Evolutionary conservation across 306 rosid species (phyloP).

Genomic region (Purshia tridentata): DNA sequence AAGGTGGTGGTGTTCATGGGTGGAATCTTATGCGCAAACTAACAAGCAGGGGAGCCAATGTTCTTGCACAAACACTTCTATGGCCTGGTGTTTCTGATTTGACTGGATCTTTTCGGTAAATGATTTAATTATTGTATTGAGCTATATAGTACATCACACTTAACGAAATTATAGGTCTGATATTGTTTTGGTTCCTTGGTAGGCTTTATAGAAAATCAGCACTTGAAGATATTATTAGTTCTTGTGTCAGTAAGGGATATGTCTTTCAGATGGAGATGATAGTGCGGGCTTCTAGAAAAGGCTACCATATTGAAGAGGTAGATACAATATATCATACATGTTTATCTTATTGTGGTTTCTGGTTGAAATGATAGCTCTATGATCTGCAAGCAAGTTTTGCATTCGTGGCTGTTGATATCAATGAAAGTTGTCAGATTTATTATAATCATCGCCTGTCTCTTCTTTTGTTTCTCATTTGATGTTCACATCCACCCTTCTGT

Average conservation of each 20-base stretch:
- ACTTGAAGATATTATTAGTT: slow-evolving; percentile 88
- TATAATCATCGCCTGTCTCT: background rate
- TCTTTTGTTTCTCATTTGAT: background rate
- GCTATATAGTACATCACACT: slow-evolving; percentile 20
- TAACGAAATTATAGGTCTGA: slow-evolving; percentile 28
- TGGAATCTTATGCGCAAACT: slow-evolving; percentile 99
- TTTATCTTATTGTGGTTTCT: slow-evolving; percentile 7
- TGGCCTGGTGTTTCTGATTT: slow-evolving; percentile 99
- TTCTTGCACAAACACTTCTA: slow-evolving; percentile 90
- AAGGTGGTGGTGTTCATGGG: slow-evolving; percentile 96
- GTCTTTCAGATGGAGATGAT: slow-evolving; percentile 99
- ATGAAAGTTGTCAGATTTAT: background rate
- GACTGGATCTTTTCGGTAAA: slow-evolving; percentile 93
- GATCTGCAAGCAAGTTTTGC: background rate
- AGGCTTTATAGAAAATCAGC: slow-evolving; percentile 87
- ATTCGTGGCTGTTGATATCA: background rate
- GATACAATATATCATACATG: slow-evolving; percentile 36
- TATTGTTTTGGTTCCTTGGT: slow-evolving; percentile 23
- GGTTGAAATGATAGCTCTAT: slow-evolving; percentile 12
- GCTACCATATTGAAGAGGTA: slow-evolving; percentile 92
- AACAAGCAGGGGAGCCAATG: slow-evolving; percentile 99
- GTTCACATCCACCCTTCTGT: background rate
- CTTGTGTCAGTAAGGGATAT: slow-evolving; percentile 91
- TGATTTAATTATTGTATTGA: slow-evolving; percentile 22
- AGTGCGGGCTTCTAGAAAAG: slow-evolving; percentile 92